phyloP scores from a whole-genome alignment of 2,329 filamentous ascomycete genomes.

The Calonectria leucothoes region DNA sequence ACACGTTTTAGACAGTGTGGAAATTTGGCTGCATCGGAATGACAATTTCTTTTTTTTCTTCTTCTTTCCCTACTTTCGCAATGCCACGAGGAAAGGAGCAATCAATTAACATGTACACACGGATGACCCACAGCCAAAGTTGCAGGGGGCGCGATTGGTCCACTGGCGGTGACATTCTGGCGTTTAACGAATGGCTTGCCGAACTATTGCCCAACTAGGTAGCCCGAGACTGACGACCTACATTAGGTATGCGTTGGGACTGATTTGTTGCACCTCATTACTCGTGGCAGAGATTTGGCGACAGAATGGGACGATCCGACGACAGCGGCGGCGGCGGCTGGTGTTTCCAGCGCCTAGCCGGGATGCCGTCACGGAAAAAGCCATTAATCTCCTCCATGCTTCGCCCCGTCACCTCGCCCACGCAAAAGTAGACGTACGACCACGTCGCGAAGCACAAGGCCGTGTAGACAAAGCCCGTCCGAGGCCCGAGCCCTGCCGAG shows the following conservation, averaged over 20 bases:
- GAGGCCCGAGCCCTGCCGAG: slow-evolving; percentile 49
- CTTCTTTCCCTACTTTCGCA: too few relatives aligned
- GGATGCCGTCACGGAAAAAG: slow-evolving; percentile 41
- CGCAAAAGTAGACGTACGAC: slow-evolving; percentile 52
- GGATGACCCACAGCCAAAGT: neutral
- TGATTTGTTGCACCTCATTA: slow-evolving; percentile 9
- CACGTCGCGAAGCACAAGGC: slow-evolving; percentile 47
- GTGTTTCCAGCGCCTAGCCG: slow-evolving; percentile 41
- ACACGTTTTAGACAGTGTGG: neutral
- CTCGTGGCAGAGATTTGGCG: neutral
- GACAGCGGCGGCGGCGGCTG: slow-evolving; percentile 39
- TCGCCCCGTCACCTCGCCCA: slow-evolving; percentile 44
- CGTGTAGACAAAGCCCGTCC: slow-evolving; percentile 52
- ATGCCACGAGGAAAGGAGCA: too few relatives aligned
- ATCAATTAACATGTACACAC: too few relatives aligned
- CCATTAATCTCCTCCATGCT: slow-evolving; percentile 45
- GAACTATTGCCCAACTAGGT: neutral
- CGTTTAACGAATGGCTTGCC: neutral
- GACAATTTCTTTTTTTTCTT: too few relatives aligned
- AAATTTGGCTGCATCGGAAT: neutral
- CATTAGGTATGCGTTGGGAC: neutral
- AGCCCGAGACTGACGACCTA: neutral
- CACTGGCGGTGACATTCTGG: neutral
- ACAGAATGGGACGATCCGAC: slow-evolving; percentile 3
- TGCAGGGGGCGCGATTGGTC: neutral